Evolutionary conservation across 1,284 basidiomycete species (phyloP).

Genomic region (Ceratobasidium sp.): DNA sequence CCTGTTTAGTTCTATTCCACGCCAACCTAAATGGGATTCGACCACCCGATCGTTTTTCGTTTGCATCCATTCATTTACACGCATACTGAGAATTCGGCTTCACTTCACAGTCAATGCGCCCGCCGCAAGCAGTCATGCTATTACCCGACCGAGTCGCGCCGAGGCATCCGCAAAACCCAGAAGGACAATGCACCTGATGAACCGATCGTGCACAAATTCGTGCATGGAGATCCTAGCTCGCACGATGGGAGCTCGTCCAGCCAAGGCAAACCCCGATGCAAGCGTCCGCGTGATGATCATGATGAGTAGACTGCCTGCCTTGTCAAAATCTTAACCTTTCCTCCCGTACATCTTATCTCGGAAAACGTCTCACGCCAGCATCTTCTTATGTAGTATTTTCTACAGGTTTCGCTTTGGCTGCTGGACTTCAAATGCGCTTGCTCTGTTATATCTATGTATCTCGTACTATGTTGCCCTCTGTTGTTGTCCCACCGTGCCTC

Average conservation of each 20-base stretch:
- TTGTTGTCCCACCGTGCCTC: too few relatives aligned
- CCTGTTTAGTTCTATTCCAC: neutral
- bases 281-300: slow-evolving; percentile 9
- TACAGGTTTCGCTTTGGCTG: too few relatives aligned
- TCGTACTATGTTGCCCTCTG: too few relatives aligned
- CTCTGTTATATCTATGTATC: too few relatives aligned
- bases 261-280: slow-evolving; percentile 19
- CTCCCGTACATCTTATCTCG: too few relatives aligned
- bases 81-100: neutral
- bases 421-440: too few relatives aligned
- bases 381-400: too few relatives aligned
- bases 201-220: slow-evolving; percentile 14
- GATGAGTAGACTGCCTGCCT: neutral
- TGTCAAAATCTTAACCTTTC: too few relatives aligned
- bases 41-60: neutral
- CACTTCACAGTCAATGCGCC: slow-evolving; percentile 67
- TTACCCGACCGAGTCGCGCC: slow-evolving; percentile 70
- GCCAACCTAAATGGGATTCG: neutral
- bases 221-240: slow-evolving; percentile 29
- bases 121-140: slow-evolving; percentile 70
- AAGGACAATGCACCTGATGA: slow-evolving; percentile 5
- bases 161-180: slow-evolving; percentile 57
- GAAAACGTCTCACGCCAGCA: too few relatives aligned
- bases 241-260: too few relatives aligned
- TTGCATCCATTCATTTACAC: neutral